Evolutionary conservation across 2,329 filamentous ascomycete species (phyloP).

Genomic region (Harringtonia aguacate): DNA sequence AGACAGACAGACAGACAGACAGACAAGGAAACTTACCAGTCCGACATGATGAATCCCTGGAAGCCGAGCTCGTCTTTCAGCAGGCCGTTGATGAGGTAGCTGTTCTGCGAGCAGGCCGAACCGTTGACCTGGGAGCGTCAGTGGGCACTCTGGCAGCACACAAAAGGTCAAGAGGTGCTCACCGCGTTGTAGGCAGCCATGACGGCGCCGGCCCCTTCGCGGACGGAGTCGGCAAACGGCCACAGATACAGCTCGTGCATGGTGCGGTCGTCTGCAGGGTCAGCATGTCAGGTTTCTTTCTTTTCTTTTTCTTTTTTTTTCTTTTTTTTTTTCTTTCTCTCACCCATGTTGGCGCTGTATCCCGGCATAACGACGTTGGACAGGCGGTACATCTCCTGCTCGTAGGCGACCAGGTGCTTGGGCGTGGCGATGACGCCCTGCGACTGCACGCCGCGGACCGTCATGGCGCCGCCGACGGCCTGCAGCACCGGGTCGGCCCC

Average conservation of each 20-base stretch:
- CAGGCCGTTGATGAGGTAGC: constrained; percentile 61
- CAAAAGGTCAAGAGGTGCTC: neutral
- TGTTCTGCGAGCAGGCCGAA: constrained; percentile 71
- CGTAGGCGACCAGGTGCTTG: constrained; percentile 66
- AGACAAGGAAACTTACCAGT: constrained; percentile 40
- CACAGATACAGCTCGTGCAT: constrained; percentile 68
- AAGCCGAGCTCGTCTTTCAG: constrained; percentile 74
- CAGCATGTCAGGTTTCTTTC: too few relatives aligned
- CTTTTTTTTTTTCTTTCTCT: too few relatives aligned
- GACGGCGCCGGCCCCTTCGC: constrained; percentile 51
- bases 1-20: neutral
- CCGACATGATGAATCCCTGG: constrained; percentile 70
- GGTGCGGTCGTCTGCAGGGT: constrained; percentile 51
- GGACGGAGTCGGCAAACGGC: constrained; percentile 66
- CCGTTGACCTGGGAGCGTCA: constrained; percentile 56
- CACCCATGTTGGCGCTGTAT: constrained; percentile 46
- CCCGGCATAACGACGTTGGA: constrained; percentile 39
- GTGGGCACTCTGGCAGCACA: neutral
- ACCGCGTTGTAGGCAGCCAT: constrained; percentile 58
- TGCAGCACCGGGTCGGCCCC: constrained; percentile 60
- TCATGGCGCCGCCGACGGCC: constrained; percentile 60
- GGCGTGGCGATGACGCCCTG: constrained; percentile 74
- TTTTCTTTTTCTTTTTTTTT: too few relatives aligned
- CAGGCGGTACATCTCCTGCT: constrained; percentile 57
- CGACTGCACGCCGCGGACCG: constrained; percentile 70